These are phyloP conservation scores for Lithospermum erythrorhizon DNA, from an alignment of 257 asterid species.

Conservation along the genomic window DNA sequence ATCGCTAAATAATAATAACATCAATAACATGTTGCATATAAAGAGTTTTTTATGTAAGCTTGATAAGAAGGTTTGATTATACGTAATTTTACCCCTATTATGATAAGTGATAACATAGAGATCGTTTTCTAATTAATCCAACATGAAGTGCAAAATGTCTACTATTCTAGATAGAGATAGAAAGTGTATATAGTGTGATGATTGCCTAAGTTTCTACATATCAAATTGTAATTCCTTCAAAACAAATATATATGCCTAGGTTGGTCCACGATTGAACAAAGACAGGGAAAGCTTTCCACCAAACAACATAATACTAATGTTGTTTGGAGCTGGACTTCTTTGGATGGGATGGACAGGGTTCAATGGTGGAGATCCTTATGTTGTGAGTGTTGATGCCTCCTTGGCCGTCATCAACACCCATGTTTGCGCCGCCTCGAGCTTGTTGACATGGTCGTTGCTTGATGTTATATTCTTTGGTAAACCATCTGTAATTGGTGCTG, in stretches of 20 bases:
- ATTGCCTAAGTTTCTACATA: too few species aligned
- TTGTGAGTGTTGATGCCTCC: slow-evolving; percentile 45
- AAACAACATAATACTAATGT: slow-evolving; percentile 49
- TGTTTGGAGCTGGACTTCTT: slow-evolving; percentile 61
- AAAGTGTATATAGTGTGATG: too few species aligned
- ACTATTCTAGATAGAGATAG: too few species aligned
- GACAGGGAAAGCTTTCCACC: slow-evolving; percentile 67
- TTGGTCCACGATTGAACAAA: slow-evolving; percentile 54
- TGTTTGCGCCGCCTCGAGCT: slow-evolving; percentile 48
- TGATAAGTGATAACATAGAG: too few species aligned
- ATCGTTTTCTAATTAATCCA: too few species aligned
- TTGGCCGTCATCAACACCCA: slow-evolving; percentile 62
- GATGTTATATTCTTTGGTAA: slow-evolving; percentile 42
- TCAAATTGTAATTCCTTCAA: too few species aligned
- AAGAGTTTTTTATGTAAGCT: too few species aligned
- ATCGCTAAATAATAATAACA: too few species aligned
- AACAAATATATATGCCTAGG: slow-evolving; percentile 23
- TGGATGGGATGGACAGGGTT: slow-evolving; percentile 83
- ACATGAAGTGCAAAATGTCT: too few species aligned
- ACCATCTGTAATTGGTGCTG: slow-evolving; percentile 54
- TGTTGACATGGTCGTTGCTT: slow-evolving; percentile 50
- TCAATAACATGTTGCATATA: too few species aligned
- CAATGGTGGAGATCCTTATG: slow-evolving; percentile 72
- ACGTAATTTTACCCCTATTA: too few species aligned
- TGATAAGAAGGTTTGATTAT: too few species aligned